Evolutionary conservation across 2,329 filamentous ascomycete genomes (phyloP).

Genomic region (Hymenoscyphus linearis): DNA sequence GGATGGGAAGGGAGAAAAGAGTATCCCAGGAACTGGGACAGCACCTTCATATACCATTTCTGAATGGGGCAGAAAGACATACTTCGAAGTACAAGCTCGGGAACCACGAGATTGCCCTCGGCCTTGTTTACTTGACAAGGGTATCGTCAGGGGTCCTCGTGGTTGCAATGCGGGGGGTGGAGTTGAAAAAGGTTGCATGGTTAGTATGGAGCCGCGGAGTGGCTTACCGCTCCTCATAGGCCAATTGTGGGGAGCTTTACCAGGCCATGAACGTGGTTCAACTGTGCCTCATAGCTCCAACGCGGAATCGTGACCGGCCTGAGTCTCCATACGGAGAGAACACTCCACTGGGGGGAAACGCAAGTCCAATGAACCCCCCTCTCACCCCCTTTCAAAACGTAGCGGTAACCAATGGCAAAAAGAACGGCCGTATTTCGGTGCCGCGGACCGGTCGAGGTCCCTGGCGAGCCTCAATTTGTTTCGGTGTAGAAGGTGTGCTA

Average conservation of each 20-base stretch:
- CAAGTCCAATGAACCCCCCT: not conserved
- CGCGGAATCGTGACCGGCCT: not conserved
- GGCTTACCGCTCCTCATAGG: not conserved
- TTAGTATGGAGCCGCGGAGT: not conserved
- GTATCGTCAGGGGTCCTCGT: not conserved
- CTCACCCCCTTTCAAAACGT: not conserved
- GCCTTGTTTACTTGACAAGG: not conserved
- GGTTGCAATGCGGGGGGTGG: not conserved
- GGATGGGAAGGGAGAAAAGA: not conserved
- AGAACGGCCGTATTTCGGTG: conserved; percentile 2
- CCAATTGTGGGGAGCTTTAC: not conserved
- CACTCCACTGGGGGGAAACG: not conserved
- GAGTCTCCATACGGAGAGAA: not conserved
- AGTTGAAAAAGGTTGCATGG: not conserved
- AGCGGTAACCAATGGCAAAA: not conserved
- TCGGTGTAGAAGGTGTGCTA: not conserved
- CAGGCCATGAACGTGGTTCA: not conserved
- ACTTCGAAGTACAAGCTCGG: not conserved
- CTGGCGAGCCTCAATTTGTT: not conserved
- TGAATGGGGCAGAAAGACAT: not conserved
- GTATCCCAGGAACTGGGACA: not conserved
- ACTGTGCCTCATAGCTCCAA: not conserved
- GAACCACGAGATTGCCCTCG: not conserved
- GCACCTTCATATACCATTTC: not conserved
- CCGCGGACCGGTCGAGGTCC: not conserved